These are phyloP conservation scores for Paspalum notatum DNA, from an alignment of 176 grass and related monocot genomes.

Conservation along the genomic window DNA sequence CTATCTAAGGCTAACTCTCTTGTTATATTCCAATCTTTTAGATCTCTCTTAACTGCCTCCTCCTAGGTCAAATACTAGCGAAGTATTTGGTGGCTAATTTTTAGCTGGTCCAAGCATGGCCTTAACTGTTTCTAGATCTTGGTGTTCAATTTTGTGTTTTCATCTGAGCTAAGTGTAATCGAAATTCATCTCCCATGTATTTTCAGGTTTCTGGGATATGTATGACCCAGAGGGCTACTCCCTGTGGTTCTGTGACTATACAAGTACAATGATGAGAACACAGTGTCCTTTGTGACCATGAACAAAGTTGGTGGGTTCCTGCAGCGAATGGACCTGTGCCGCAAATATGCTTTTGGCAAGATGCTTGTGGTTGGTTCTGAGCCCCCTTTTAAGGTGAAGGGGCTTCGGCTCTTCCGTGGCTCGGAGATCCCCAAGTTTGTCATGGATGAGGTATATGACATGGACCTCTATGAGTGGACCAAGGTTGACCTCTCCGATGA, in stretches of 20 bases:
- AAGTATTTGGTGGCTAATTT: too few species aligned
- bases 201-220: slow-evolving; percentile 90
- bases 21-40: too few species aligned
- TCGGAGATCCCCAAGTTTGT: slow-evolving; percentile 76
- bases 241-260: slow-evolving; percentile 91
- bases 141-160: neutral
- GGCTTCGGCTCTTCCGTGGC: slow-evolving; percentile 83
- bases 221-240: slow-evolving; percentile 83
- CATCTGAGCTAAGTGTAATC: neutral
- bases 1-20: too few species aligned
- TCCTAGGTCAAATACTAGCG: too few species aligned
- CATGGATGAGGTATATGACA: slow-evolving; percentile 80
- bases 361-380: slow-evolving; percentile 78
- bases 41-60: too few species aligned
- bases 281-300: slow-evolving; percentile 67
- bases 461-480: slow-evolving; percentile 83
- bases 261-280: slow-evolving; percentile 93
- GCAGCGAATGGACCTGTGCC: slow-evolving; percentile 78
- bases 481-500: slow-evolving; percentile 80
- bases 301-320: slow-evolving; percentile 89
- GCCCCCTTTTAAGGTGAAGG: slow-evolving; percentile 82
- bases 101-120: too few species aligned
- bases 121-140: too few species aligned
- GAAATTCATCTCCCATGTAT: neutral
- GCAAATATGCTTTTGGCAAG: slow-evolving; percentile 87